phyloP scores from a whole-genome alignment of 805 yeast genomes.

The Lachancea quebecensis region DNA sequence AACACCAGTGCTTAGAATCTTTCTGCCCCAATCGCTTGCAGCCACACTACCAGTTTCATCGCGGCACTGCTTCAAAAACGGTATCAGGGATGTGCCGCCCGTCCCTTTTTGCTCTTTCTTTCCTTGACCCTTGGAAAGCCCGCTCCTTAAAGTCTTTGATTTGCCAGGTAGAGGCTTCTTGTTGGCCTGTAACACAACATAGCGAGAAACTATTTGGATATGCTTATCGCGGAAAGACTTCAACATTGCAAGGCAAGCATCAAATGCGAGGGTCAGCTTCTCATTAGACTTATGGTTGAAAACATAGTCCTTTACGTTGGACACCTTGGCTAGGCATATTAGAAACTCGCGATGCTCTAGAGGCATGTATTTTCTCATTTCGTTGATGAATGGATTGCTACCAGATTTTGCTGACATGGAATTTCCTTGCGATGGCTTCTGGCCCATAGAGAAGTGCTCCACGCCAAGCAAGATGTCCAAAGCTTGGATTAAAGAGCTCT shows the following conservation, averaged over 20 bases:
- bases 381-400: conserved; percentile 54
- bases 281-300: conserved; percentile 36
- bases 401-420: conserved; percentile 27
- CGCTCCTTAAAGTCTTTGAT: conserved; percentile 54
- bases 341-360: conserved; percentile 73
- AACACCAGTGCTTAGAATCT: conserved; percentile 52
- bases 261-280: conserved; percentile 66
- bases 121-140: conserved; percentile 43
- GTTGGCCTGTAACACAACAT: conserved; percentile 73
- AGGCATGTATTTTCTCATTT: conserved; percentile 90
- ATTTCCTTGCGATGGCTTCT: conserved; percentile 32
- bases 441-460: conserved; percentile 74
- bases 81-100: conserved; percentile 88
- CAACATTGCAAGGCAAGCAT: conserved; percentile 84
- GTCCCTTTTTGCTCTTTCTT: conserved; percentile 69
- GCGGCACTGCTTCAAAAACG: conserved; percentile 89
- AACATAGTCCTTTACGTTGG: conserved; percentile 63
- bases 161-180: conserved; percentile 45
- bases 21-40: conserved; percentile 86
- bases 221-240: conserved; percentile 87
- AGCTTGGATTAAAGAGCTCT: conserved; percentile 81
- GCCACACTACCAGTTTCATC: conserved; percentile 95
- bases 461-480: conserved; percentile 71
- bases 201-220: conserved; percentile 85
- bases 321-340: conserved; percentile 46